These are phyloP conservation scores for Acacia crassicarpa DNA, from an alignment of 306 rosid species.

Conservation along the genomic window DNA sequence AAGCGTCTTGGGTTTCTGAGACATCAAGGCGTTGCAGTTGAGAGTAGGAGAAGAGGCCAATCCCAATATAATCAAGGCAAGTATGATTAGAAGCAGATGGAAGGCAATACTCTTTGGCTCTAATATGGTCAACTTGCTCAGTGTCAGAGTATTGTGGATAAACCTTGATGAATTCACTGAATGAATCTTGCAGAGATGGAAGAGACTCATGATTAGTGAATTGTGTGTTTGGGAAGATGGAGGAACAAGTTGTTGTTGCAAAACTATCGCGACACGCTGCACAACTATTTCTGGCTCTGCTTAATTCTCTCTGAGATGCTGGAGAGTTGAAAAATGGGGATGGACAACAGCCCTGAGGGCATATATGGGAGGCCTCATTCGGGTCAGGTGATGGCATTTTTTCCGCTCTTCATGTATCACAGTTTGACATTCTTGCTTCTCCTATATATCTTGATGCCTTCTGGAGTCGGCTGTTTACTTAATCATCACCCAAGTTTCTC, in stretches of 20 bases:
- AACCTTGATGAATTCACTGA: slow-evolving; percentile 60
- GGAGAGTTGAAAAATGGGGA: slow-evolving; percentile 49
- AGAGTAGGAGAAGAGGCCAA: slow-evolving; percentile 82
- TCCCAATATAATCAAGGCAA: slow-evolving; percentile 92
- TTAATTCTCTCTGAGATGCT: slow-evolving; percentile 26
- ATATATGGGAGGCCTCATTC: slow-evolving; percentile 51
- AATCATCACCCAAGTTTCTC: background rate
- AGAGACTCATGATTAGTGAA: slow-evolving; percentile 93
- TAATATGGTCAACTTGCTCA: slow-evolving; percentile 52
- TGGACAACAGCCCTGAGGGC: slow-evolving; percentile 68
- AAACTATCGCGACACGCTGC: slow-evolving; percentile 73
- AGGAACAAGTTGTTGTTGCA: slow-evolving; percentile 55
- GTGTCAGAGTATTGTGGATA: slow-evolving; percentile 75
- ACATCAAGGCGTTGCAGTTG: slow-evolving; percentile 59
- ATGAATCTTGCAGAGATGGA: slow-evolving; percentile 71
- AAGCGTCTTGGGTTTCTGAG: slow-evolving; percentile 41
- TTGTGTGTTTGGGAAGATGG: slow-evolving; percentile 71
- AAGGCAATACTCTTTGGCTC: slow-evolving; percentile 73
- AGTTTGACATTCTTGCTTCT: slow-evolving; percentile 6
- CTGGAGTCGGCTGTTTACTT: background rate
- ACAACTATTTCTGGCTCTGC: slow-evolving; percentile 60
- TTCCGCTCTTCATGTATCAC: slow-evolving; percentile 11
- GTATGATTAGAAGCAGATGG: slow-evolving; percentile 64
- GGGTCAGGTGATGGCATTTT: slow-evolving; percentile 56
- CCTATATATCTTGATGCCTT: slow-evolving; percentile 25